A percentile compares a stretch with the other conserved stretches of the same genome.
phyloP scores from a whole-genome alignment of 192 early-diverging fungal species.

The Coemansia sp. region DNA sequence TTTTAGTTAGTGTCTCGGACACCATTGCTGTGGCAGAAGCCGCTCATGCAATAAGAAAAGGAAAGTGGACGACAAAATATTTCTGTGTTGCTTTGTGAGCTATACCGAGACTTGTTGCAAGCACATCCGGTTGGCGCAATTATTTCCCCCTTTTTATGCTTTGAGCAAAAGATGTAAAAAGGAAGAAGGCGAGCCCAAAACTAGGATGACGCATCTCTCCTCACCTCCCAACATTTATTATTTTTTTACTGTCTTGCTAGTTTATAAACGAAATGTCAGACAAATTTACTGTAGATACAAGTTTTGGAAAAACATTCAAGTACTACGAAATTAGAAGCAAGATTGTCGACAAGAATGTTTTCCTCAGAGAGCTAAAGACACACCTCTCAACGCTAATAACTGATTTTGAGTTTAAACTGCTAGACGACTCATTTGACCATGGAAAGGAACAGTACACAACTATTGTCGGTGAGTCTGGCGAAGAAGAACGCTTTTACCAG shows the following conservation, averaged over 20 bases:
- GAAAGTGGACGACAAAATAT: not conserved
- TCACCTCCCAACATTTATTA: not conserved
- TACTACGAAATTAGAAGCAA: not conserved
- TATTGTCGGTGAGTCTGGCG: not conserved
- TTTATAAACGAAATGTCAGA: not conserved
- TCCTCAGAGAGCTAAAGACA: not conserved
- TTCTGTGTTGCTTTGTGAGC: not conserved
- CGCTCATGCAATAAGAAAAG: too few species aligned
- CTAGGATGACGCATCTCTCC: not conserved
- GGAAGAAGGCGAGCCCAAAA: not conserved
- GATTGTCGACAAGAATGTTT: not conserved
- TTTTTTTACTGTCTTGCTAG: not conserved
- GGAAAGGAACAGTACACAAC: not conserved
- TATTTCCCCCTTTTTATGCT: too few species aligned
- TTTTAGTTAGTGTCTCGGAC: too few species aligned
- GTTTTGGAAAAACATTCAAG: not conserved
- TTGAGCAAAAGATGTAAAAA: too few species aligned
- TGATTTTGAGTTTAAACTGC: not conserved
- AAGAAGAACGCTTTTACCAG: not conserved
- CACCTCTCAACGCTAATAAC: not conserved
- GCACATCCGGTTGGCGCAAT: too few species aligned
- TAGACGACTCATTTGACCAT: not conserved
- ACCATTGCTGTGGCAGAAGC: too few species aligned
- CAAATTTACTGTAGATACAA: not conserved
- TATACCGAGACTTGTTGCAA: too few species aligned